Evolutionary conservation across 179 eudicot genomes (phyloP).

Genomic region (Beta lomatogona): DNA sequence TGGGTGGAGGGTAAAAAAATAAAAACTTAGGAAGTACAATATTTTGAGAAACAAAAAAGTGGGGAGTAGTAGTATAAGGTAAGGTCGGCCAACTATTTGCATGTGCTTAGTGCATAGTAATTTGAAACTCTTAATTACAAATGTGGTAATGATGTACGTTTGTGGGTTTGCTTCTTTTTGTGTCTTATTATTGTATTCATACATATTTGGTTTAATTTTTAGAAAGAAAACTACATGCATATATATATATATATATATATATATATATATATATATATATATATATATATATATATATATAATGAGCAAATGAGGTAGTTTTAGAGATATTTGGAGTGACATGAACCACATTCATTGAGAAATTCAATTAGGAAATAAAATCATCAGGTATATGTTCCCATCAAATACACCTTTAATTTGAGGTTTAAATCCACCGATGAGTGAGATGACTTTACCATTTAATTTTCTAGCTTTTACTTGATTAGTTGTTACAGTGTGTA

Average conservation of each 20-base stretch:
- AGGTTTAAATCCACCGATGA: too few relatives aligned
- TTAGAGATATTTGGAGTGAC: too few relatives aligned
- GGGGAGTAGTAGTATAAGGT: neutral
- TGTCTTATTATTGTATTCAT: neutral
- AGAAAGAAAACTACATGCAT: neutral
- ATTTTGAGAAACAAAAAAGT: neutral
- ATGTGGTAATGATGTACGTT: slow-evolving; percentile 25
- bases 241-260: neutral
- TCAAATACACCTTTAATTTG: too few relatives aligned
- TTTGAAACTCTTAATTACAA: slow-evolving; percentile 26
- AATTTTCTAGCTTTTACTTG: too few relatives aligned
- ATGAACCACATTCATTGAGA: too few relatives aligned
- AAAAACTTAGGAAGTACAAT: neutral
- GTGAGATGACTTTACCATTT: too few relatives aligned
- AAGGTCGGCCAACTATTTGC: slow-evolving; percentile 24
- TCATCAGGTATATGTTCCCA: too few relatives aligned
- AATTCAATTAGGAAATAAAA: too few relatives aligned
- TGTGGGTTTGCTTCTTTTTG: slow-evolving; percentile 17
- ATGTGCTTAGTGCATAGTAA: slow-evolving; percentile 29
- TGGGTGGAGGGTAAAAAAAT: neutral
- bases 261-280: neutral
- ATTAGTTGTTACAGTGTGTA: too few relatives aligned
- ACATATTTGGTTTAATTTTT: neutral
- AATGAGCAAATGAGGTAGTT: too few relatives aligned
- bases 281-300: neutral